phyloP scores from a whole-genome alignment of 805 yeast genomes.

The Hanseniaspora nectarophila region DNA sequence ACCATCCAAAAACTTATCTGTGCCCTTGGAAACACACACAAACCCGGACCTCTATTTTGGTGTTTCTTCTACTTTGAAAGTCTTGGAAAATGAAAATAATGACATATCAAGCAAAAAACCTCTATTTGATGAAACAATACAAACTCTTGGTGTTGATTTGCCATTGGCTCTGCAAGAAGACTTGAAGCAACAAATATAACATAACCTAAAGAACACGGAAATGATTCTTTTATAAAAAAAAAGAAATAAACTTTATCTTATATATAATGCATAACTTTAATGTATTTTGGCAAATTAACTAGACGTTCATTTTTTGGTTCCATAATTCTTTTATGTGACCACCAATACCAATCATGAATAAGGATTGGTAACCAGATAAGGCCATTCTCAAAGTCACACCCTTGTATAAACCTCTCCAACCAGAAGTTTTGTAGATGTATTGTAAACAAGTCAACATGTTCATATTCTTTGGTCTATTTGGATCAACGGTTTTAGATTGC shows the following conservation, averaged over 20 bases:
- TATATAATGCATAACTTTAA: too few relatives aligned
- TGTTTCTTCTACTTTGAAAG: background rate
- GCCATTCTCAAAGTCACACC: conserved; percentile 97
- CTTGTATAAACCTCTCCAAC: conserved; percentile 80
- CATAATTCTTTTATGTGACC: conserved; percentile 75
- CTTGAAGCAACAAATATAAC: background rate
- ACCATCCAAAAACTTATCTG: too few relatives aligned
- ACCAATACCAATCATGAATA: conserved; percentile 96
- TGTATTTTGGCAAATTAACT: background rate
- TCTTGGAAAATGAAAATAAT: background rate
- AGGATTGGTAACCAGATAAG: conserved; percentile 95
- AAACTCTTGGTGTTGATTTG: conserved; percentile 19
- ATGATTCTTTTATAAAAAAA: too few relatives aligned
- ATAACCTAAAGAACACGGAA: background rate
- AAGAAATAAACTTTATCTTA: too few relatives aligned
- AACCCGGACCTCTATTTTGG: conserved; percentile 11
- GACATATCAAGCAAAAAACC: conserved; percentile 22
- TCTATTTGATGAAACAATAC: conserved; percentile 17
- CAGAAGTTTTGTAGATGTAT: conserved; percentile 73
- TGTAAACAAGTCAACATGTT: conserved; percentile 63
- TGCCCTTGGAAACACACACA: background rate
- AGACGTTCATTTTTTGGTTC: conserved; percentile 25
- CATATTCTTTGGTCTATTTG: conserved; percentile 87
- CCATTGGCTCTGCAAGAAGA: conserved; percentile 4
- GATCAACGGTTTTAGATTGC: conserved; percentile 91